Evolutionary conservation across 495 filamentous ascomycete species (phyloP).

Genomic region (Cenococcum geophilum): DNA sequence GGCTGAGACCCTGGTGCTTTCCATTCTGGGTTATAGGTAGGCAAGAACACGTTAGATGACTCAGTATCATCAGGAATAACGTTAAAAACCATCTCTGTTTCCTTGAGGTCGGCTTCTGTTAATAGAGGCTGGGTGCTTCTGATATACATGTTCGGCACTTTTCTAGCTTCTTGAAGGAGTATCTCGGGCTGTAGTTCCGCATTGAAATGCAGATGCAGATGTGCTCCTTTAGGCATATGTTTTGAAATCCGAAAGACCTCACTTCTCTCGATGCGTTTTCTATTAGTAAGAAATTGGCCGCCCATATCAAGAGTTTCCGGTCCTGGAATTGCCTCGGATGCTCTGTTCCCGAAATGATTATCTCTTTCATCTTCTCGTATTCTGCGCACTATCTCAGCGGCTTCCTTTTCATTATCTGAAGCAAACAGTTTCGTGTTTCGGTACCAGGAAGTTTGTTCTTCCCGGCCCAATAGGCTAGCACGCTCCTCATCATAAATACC

Average conservation of each 20-base stretch:
- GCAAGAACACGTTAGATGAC: slow-evolving; percentile 30
- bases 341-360: slow-evolving; percentile 34
- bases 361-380: slow-evolving; percentile 37
- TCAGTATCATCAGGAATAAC: slow-evolving; percentile 25
- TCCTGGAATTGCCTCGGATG: slow-evolving; percentile 34
- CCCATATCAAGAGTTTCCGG: slow-evolving; percentile 37
- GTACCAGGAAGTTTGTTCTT: slow-evolving; percentile 30
- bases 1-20: slow-evolving; percentile 8
- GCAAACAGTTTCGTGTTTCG: slow-evolving; percentile 19
- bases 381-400: slow-evolving; percentile 27
- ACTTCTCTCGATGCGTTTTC: slow-evolving; percentile 34
- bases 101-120: slow-evolving; percentile 17
- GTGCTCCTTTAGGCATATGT: slow-evolving; percentile 35
- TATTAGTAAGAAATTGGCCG: slow-evolving; percentile 39
- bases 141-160: slow-evolving; percentile 34
- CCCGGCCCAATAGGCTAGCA: slow-evolving; percentile 19
- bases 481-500: slow-evolving; percentile 2
- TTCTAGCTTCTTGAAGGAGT: slow-evolving; percentile 28
- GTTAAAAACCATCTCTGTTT: slow-evolving; percentile 38
- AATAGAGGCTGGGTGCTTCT: slow-evolving; percentile 30
- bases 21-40: slow-evolving; percentile 24
- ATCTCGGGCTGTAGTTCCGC: slow-evolving; percentile 34
- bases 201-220: slow-evolving; percentile 41
- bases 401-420: slow-evolving; percentile 23
- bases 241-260: slow-evolving; percentile 32